Percentiles rank a stretch among this genome's conserved stretches.
Conservation (phyloP, 2,329 filamentous ascomycete genomes). For the Penicillium sp. region DNA sequence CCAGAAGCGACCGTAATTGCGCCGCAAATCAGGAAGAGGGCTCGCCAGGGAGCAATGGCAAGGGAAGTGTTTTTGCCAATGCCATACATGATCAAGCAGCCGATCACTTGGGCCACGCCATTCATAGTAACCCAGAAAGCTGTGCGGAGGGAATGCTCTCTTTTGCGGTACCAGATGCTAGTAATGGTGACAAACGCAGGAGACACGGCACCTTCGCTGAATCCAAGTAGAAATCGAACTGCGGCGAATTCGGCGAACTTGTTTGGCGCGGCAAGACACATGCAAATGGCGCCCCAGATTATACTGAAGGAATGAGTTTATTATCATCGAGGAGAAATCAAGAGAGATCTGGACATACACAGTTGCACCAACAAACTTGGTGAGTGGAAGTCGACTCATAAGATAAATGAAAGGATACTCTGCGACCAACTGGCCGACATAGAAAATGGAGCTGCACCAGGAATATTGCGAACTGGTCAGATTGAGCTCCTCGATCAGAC, state of each 20-base stretch:
- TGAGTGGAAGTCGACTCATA: conserved; percentile 47
- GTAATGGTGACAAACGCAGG: conserved; percentile 47
- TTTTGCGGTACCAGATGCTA: conserved; percentile 39
- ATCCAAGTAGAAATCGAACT: conserved; percentile 42
- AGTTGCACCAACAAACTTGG: conserved; percentile 47
- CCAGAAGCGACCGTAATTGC: conserved; percentile 43
- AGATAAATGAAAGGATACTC: conserved; percentile 50
- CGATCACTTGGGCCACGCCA: conserved; percentile 44
- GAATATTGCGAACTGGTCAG: conserved; percentile 46
- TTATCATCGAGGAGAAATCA: not conserved
- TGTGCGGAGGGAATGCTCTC: conserved; percentile 26
- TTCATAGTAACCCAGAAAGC: conserved; percentile 43
- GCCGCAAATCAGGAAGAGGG: conserved; percentile 49
- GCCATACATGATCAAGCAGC: conserved; percentile 48
- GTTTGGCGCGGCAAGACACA: conserved; percentile 42
- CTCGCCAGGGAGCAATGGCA: conserved; percentile 45
- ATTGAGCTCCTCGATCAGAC: conserved; percentile 44
- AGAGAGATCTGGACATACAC: conserved; percentile 31
- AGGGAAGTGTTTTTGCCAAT: conserved; percentile 42
- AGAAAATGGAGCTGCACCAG: conserved; percentile 40
- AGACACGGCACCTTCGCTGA: conserved; percentile 43
- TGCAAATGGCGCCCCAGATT: conserved; percentile 42
- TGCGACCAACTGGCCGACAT: conserved; percentile 42
- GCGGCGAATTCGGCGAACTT: conserved; percentile 39
- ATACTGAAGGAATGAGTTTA: conserved; percentile 26